phyloP scores from a whole-genome alignment of 768 basidiomycete genomes.

The Leccinum longicurvipes region DNA sequence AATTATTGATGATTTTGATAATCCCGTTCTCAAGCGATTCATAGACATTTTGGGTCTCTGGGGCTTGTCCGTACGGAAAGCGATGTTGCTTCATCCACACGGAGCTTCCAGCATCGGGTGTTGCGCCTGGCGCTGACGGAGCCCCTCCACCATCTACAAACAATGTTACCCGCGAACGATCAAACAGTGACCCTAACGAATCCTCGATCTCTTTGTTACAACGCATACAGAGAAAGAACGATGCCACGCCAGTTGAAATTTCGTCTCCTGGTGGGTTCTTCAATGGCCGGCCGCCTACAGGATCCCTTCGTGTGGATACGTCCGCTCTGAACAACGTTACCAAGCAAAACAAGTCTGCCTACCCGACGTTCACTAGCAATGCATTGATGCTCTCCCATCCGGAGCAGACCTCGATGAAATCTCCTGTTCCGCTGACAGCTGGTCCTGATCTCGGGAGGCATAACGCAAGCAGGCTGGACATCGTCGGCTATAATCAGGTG shows the following conservation, averaged over 20 bases:
- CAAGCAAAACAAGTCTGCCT: slow-evolving; percentile 83
- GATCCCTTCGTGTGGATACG: slow-evolving; percentile 73
- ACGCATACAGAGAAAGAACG: slow-evolving; percentile 68
- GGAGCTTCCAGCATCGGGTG: slow-evolving; percentile 67
- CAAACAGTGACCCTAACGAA: slow-evolving; percentile 79
- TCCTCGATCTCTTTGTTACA: slow-evolving; percentile 69
- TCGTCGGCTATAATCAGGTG: slow-evolving; percentile 72
- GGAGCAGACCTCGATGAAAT: slow-evolving; percentile 60
- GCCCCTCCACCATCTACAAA: slow-evolving; percentile 48
- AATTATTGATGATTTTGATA: not conserved
- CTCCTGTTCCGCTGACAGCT: slow-evolving; percentile 79
- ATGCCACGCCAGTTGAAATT: slow-evolving; percentile 57
- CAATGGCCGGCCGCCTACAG: slow-evolving; percentile 62
- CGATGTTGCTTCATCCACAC: slow-evolving; percentile 94
- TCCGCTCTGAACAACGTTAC: slow-evolving; percentile 55
- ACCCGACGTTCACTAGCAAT: slow-evolving; percentile 56
- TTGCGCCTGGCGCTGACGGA: slow-evolving; percentile 51
- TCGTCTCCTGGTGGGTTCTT: slow-evolving; percentile 46
- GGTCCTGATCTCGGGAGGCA: slow-evolving; percentile 84
- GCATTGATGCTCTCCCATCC: slow-evolving; percentile 48
- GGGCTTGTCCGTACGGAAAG: slow-evolving; percentile 90
- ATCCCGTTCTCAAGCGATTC: slow-evolving; percentile 8
- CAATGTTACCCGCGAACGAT: slow-evolving; percentile 62
- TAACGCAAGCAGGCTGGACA: slow-evolving; percentile 65
- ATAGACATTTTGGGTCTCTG: slow-evolving; percentile 92